A percentile compares a stretch with the other conserved stretches of the same genome.
Evolutionary conservation across 1,139 yeast species (phyloP).

Genomic region (Nakaseomyces nivariensis): DNA sequence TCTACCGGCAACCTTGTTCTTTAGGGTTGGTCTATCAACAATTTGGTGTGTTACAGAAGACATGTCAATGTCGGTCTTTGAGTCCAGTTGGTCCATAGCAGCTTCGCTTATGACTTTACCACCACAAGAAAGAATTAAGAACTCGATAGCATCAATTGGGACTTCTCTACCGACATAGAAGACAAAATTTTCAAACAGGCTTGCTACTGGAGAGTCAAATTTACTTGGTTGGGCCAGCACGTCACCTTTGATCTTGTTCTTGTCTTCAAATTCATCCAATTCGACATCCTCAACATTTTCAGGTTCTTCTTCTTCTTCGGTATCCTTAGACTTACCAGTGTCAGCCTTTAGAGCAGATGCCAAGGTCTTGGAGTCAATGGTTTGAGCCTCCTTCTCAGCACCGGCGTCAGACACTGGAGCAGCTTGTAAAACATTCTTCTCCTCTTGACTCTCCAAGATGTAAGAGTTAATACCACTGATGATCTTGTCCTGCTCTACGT

Average conservation of each 20-base stretch:
- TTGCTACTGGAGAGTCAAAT: constrained; percentile 46
- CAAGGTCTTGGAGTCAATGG: constrained; percentile 26
- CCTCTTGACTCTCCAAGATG: constrained; percentile 50
- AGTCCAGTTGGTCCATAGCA: constrained; percentile 62
- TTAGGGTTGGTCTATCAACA: constrained; percentile 79
- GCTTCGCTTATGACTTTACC: constrained; percentile 82
- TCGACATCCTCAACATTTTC: constrained; percentile 39
- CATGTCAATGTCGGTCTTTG: constrained; percentile 43
- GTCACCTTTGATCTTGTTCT: constrained; percentile 63
- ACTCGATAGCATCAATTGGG: constrained; percentile 82
- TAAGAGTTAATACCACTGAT: constrained; percentile 86
- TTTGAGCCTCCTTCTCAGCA: constrained; percentile 29
- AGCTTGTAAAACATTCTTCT: constrained; percentile 37
- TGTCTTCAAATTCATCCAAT: constrained; percentile 62
- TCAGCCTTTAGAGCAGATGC: constrained; percentile 35
- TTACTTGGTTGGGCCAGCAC: constrained; percentile 69
- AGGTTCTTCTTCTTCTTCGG: constrained; percentile 33
- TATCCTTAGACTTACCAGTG: constrained; percentile 28
- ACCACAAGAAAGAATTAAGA: constrained; percentile 78
- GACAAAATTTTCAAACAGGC: constrained; percentile 61
- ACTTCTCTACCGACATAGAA: constrained; percentile 94
- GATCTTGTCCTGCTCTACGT: constrained; percentile 61
- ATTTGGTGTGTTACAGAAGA: constrained; percentile 82
- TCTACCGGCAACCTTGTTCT: constrained; percentile 76
- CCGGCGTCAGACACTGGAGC: constrained; percentile 11